These are phyloP conservation scores for Naganishia vishniacii DNA, from an alignment of 768 basidiomycete genomes.

Conservation along the genomic window DNA sequence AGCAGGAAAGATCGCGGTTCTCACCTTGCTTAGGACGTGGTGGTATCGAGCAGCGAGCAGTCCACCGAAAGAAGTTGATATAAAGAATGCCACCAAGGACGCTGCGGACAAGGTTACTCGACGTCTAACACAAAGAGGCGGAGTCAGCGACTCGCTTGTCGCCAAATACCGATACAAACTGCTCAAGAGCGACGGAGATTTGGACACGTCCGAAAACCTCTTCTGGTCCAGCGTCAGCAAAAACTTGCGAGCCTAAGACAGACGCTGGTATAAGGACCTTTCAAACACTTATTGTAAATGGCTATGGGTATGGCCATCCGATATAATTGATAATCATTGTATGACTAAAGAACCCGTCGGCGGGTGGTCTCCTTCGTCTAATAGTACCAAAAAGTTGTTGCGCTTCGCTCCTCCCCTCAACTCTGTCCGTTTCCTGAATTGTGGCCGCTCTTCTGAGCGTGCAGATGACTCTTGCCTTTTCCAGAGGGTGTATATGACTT, in stretches of 20 bases:
- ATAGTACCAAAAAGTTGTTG: conserved; percentile 71
- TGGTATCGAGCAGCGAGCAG: conserved; percentile 47
- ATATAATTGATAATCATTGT: too few species aligned
- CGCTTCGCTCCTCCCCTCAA: conserved; percentile 60
- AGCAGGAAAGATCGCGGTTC: conserved; percentile 41
- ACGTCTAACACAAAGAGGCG: conserved; percentile 42
- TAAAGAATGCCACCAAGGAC: conserved; percentile 43
- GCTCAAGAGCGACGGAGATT: conserved; percentile 40
- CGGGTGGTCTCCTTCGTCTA: too few species aligned
- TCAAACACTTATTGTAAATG: too few species aligned
- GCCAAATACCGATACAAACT: conserved; percentile 39
- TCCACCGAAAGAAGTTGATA: conserved; percentile 39
- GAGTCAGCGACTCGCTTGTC: conserved; percentile 24
- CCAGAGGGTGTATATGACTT: conserved; percentile 77
- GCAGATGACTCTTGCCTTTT: conserved; percentile 1
- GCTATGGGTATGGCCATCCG: too few species aligned
- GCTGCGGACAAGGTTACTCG: conserved; percentile 44
- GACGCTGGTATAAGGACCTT: conserved; percentile 1
- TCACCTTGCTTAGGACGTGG: conserved; percentile 43
- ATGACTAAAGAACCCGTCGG: too few species aligned
- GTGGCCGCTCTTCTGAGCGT: background rate
- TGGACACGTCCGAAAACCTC: conserved; percentile 43
- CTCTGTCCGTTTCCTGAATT: conserved; percentile 56
- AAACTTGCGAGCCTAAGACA: conserved; percentile 37
- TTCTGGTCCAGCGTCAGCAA: conserved; percentile 46